Evolutionary conservation across 805 yeast genomes (phyloP), one percentile per base, ranked within the genome.

Genomic region (Candida fluviatilis): DNA sequence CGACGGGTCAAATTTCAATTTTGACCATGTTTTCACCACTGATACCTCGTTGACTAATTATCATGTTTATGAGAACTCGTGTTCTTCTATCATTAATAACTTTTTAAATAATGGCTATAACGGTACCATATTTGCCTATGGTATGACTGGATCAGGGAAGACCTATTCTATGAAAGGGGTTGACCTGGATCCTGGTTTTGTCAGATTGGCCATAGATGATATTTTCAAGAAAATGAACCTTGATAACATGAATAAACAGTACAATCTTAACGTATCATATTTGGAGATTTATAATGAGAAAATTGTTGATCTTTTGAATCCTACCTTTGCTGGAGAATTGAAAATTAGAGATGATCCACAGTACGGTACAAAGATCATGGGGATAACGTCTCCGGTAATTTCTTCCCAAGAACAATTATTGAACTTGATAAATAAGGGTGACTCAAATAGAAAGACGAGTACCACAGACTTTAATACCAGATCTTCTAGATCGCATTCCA

Each of bases 91-190:
- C 73, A 58, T 80, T 72, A 27, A 64, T 54, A 45, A 76, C 71
- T 55, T 78, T 76, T 44, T 71, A 72, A 49, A 58, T 31, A 80
- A 80, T 12, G 96, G 96, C 0, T 90, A 64, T 58, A 88, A 88
- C 52, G 90, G 90, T 12, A 89, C 96, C 0, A 78, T 90, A 1
- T 88, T 91, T 57, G 97, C 98, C 0, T 88, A 88, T 52, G 96
- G 96, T 25, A 85, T 85, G 88, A 88, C 96, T 0, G 96, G 96
- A 0, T 83, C 95, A 1, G 96, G 96, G 8, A 88, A 88, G 58
- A 88, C 96, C 0, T 80, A 76, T 54, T 77, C 95, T 2, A 88
- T 88, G 95, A 82, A 81, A 45, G 96, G 95, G 21, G 66, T 71
- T 18, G 67, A 59, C 2, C 44, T 48, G 4, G 82, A 80, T 44